These are phyloP conservation scores for Suhomyces yuchorum DNA, from an alignment of 1,139 yeast genomes.

Conservation along the genomic window DNA sequence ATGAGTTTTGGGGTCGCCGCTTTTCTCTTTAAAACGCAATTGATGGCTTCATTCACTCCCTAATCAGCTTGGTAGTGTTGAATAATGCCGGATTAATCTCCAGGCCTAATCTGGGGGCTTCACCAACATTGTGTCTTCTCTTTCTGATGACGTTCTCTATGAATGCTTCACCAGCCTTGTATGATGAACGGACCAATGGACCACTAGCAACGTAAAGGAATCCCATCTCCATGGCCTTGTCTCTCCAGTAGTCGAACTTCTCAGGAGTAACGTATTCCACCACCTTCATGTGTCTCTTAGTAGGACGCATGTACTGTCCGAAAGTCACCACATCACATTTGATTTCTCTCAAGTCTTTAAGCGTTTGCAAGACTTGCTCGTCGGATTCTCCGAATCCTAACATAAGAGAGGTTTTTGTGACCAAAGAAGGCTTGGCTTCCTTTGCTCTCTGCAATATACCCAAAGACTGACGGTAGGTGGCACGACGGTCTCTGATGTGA, in stretches of 20 bases:
- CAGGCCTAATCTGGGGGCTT: constrained; percentile 39
- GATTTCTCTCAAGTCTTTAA: constrained; percentile 71
- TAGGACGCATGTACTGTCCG: constrained; percentile 99
- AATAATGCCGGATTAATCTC: constrained; percentile 24
- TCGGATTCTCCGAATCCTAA: constrained; percentile 96
- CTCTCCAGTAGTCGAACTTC: constrained; percentile 91
- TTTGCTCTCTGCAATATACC: constrained; percentile 81
- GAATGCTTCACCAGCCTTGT: constrained; percentile 98
- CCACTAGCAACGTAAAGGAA: constrained; percentile 97
- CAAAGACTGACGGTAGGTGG: constrained; percentile 88
- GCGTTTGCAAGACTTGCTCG: constrained; percentile 76
- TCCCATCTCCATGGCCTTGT: constrained; percentile 84
- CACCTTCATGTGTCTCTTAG: constrained; percentile 97
- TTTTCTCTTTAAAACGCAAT: neutral
- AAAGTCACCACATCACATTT: constrained; percentile 94
- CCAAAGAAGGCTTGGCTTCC: constrained; percentile 66
- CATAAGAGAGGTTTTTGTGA: constrained; percentile 95
- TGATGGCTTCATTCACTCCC: constrained; percentile 1
- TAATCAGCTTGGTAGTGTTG: constrained; percentile 10
- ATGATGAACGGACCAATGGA: constrained; percentile 93
- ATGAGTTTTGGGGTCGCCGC: no score
- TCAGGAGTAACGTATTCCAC: constrained; percentile 95
- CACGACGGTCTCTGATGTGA: constrained; percentile 92
- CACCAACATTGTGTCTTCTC: constrained; percentile 58
- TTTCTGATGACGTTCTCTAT: constrained; percentile 90